Conservation (phyloP, 2,329 filamentous ascomycete genomes). For the Botrytis fragariae region DNA sequence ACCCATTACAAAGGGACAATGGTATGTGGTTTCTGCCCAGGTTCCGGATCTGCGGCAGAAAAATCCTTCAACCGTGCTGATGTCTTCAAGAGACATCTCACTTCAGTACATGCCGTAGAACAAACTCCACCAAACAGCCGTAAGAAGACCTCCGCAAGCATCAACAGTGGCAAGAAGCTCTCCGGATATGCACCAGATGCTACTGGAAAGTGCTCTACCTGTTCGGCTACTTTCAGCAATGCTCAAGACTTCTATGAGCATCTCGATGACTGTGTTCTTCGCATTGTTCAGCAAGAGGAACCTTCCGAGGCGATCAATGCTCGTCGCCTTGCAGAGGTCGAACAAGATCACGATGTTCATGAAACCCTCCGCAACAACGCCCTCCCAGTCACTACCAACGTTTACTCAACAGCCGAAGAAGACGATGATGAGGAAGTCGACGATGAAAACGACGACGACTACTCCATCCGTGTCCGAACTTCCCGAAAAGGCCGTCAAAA, state of each 20-base stretch:
- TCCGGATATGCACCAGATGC: constrained; percentile 72
- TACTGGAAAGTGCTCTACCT: constrained; percentile 88
- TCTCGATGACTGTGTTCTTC: constrained; percentile 72
- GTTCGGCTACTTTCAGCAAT: constrained; percentile 76
- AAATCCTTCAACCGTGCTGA: constrained; percentile 97
- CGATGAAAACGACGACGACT: constrained; percentile 55
- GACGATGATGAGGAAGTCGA: constrained; percentile 57
- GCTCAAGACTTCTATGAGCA: constrained; percentile 98
- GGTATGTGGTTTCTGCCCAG: constrained; percentile 95
- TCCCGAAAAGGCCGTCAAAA: constrained; percentile 39
- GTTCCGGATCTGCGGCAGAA: constrained; percentile 80
- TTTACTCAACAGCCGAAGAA: constrained; percentile 44
- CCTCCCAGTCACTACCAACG: constrained; percentile 41
- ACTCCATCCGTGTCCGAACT: constrained; percentile 50
- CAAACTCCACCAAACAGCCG: constrained; percentile 89
- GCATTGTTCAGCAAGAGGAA: constrained; percentile 70
- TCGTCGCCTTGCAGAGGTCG: constrained; percentile 62
- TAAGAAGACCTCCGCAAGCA: constrained; percentile 54
- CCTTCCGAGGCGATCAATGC: constrained; percentile 68
- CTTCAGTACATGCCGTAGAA: constrained; percentile 88
- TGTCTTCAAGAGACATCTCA: constrained; percentile 94
- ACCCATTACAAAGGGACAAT: constrained; percentile 98
- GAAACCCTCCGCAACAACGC: constrained; percentile 63
- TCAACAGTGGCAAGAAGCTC: constrained; percentile 51
- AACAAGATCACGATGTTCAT: constrained; percentile 60